These are phyloP conservation scores for Barnettozyma californica DNA, from an alignment of 805 yeast species.

Conservation along the genomic window DNA sequence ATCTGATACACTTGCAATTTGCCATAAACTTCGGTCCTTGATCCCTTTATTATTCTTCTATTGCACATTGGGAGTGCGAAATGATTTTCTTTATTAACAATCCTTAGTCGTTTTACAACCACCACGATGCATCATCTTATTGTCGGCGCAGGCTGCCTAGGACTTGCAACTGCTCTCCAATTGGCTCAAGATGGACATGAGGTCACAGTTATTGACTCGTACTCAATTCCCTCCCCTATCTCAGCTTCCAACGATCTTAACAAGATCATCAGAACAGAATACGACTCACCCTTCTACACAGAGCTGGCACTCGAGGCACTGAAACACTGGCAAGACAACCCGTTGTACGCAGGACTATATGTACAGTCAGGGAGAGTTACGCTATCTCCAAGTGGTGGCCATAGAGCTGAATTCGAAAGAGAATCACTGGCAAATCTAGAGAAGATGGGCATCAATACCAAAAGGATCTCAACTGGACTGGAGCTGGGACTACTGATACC, in stretches of 20 bases:
- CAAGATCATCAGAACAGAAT: constrained; percentile 45
- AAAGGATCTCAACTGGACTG: constrained; percentile 27
- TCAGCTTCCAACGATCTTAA: constrained; percentile 46
- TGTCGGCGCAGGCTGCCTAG: background rate
- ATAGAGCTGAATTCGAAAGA: constrained; percentile 34
- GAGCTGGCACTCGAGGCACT: constrained; percentile 41
- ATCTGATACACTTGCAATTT: too few species aligned
- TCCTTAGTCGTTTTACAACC: too few species aligned
- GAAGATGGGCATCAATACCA: constrained; percentile 13
- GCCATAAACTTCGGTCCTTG: too few species aligned
- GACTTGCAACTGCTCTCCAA: constrained; percentile 14
- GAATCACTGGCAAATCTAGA: constrained; percentile 2
- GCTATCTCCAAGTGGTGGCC: constrained; percentile 27
- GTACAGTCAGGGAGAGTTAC: constrained; percentile 39
- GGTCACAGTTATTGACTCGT: constrained; percentile 36
- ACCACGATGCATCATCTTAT: background rate
- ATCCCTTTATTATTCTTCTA: too few species aligned
- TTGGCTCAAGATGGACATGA: constrained; percentile 27
- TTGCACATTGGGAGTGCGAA: too few species aligned
- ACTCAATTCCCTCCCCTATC: constrained; percentile 38
- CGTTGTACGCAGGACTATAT: constrained; percentile 29
- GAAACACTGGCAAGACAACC: constrained; percentile 32
- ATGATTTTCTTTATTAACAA: too few species aligned
- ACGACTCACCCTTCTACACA: constrained; percentile 38
- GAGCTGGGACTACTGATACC: constrained; percentile 26